Evolutionary conservation across 75 land plant species (phyloP).

Genomic region (Sequoiadendron giganteum): DNA sequence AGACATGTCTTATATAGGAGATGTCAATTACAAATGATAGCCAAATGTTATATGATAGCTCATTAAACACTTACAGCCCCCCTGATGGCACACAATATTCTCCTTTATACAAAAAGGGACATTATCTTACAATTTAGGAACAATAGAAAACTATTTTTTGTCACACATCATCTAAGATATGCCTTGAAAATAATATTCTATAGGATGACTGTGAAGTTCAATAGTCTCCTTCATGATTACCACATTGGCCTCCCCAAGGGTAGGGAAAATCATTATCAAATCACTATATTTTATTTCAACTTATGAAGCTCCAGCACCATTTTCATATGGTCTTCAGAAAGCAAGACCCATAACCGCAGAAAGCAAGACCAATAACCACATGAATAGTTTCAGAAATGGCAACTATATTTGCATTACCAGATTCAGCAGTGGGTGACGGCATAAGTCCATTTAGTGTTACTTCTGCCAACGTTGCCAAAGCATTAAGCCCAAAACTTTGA

Average conservation of each 20-base stretch:
- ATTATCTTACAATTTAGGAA: neutral
- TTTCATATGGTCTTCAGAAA: neutral
- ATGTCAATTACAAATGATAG: neutral
- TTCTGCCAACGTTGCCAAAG: conserved; percentile 84
- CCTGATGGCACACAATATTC: neutral
- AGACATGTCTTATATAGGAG: neutral
- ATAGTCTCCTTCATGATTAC: neutral
- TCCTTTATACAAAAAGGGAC: neutral
- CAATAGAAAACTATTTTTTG: neutral
- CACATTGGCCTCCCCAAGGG: neutral
- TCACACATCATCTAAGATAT: neutral
- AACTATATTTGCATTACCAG: conserved; percentile 24
- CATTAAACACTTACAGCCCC: neutral
- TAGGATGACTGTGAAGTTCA: neutral
- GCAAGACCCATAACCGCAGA: too few relatives aligned
- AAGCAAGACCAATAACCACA: neutral
- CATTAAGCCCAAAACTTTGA: conserved; percentile 77
- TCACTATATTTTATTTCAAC: neutral
- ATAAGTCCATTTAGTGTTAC: conserved; percentile 60
- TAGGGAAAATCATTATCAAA: neutral
- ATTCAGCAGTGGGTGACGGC: conserved; percentile 43
- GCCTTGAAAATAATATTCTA: neutral
- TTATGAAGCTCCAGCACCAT: neutral
- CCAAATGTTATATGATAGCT: neutral
- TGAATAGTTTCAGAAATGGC: neutral